Conservation (phyloP, 495 filamentous ascomycete genomes). For the Neurospora sp. region DNA sequence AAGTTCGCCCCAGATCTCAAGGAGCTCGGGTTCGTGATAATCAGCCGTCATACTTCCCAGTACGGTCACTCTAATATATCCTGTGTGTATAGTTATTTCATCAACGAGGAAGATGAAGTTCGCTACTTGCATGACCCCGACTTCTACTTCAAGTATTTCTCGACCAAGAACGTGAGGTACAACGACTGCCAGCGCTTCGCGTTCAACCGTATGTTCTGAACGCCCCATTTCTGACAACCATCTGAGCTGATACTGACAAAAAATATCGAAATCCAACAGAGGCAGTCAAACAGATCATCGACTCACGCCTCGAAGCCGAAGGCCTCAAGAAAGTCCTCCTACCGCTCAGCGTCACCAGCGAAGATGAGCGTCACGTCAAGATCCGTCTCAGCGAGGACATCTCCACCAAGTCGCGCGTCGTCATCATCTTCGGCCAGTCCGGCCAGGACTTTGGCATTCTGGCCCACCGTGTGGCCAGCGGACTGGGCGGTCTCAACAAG, state of each 20-base stretch:
- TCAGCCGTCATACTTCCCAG: background rate
- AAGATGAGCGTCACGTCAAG: conserved; percentile 47
- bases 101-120: conserved; percentile 64
- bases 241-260: background rate
- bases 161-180: conserved; percentile 58
- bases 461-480: conserved; percentile 53
- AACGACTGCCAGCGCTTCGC: conserved; percentile 61
- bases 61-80: background rate
- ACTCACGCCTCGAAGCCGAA: conserved; percentile 46
- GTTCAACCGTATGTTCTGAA: conserved; percentile 48
- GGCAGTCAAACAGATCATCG: conserved; percentile 51
- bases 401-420: conserved; percentile 46
- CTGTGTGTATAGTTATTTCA: conserved; percentile 47
- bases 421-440: conserved; percentile 66
- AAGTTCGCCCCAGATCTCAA: conserved; percentile 51
- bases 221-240: background rate
- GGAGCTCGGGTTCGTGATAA: conserved; percentile 53
- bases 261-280: conserved; percentile 29
- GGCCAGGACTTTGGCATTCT: conserved; percentile 65
- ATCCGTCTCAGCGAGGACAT: conserved; percentile 57
- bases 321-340: conserved; percentile 49
- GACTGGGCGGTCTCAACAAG: conserved; percentile 47
- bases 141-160: conserved; percentile 60
- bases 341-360: conserved; percentile 38
- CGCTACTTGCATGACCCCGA: conserved; percentile 53